Conservation (phyloP, 2,329 filamentous ascomycete genomes). For the Aspergillus amoenus region DNA sequence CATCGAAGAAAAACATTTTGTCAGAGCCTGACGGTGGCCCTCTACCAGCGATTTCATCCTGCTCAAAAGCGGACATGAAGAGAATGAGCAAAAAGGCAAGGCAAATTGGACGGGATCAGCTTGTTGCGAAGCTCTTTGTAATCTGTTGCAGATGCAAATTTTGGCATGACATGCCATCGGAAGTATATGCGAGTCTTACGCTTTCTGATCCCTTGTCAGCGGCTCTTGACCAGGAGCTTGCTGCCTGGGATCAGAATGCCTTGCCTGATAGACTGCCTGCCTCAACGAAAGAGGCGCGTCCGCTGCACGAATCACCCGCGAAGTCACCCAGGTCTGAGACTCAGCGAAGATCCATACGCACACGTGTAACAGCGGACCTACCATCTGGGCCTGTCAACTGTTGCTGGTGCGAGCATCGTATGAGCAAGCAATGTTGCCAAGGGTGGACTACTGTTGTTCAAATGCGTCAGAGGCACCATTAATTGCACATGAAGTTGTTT, state of each 20-base stretch:
- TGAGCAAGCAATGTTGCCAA: conserved; percentile 68
- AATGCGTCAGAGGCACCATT: conserved; percentile 59
- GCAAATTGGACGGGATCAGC: conserved; percentile 17
- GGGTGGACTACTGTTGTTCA: conserved; percentile 68
- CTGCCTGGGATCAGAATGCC: background rate
- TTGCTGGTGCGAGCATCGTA: conserved; percentile 70
- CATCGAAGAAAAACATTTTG: background rate
- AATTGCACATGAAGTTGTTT: background rate
- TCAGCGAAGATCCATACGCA: conserved; percentile 12
- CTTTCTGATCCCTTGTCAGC: conserved; percentile 21
- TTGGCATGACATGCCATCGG: conserved; percentile 45
- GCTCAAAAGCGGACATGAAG: conserved; percentile 2
- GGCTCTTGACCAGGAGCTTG: background rate
- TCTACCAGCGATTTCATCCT: background rate
- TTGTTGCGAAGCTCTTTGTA: conserved; percentile 41
- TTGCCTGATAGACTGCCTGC: background rate
- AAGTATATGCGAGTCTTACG: conserved; percentile 38
- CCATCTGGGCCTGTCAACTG: conserved; percentile 55
- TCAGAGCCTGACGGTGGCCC: background rate
- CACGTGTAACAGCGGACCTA: background rate
- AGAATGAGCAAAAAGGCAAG: conserved; percentile 18
- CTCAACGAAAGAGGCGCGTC: background rate
- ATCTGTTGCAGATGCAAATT: conserved; percentile 45
- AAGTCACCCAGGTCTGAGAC: background rate
- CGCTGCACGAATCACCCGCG: background rate